Percentiles rank a stretch among this genome's conserved stretches.
These are phyloP conservation scores for Leptographium radiaticola DNA, from an alignment of 2,329 filamentous ascomycete species.

Conservation along the genomic window DNA sequence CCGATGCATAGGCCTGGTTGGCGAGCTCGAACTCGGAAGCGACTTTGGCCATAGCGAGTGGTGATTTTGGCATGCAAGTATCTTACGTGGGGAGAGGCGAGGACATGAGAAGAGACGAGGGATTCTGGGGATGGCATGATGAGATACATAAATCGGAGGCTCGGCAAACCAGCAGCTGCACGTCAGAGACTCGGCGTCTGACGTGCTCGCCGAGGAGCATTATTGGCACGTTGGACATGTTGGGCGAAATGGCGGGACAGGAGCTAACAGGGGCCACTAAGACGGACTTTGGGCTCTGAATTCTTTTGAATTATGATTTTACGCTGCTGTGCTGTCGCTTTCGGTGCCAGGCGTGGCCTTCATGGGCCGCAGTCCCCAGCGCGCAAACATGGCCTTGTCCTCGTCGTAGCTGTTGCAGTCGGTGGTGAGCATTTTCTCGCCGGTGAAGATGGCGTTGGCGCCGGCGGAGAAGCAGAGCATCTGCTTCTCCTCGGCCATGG, in stretches of 20 bases:
- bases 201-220: background rate
- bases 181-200: background rate
- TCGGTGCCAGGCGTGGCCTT: conserved; percentile 20
- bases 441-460: conserved; percentile 89
- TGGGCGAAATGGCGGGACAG: too few species aligned
- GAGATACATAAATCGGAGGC: background rate
- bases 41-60: background rate
- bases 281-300: too few species aligned
- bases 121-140: background rate
- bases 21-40: conserved; percentile 2
- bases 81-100: too few species aligned
- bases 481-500: conserved; percentile 79
- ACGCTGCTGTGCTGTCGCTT: too few species aligned
- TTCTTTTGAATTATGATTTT: too few species aligned
- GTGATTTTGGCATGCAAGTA: background rate
- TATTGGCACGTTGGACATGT: too few species aligned
- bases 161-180: too few species aligned
- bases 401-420: conserved; percentile 87
- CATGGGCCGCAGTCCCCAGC: conserved; percentile 77
- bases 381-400: conserved; percentile 69
- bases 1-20: conserved; percentile 13
- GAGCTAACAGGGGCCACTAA: too few species aligned
- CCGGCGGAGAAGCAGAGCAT: conserved; percentile 81
- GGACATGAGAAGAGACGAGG: background rate
- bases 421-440: conserved; percentile 85